Conservation (phyloP, 2,329 filamentous ascomycete species). For the Pseudogymnoascus sp. region DNA sequence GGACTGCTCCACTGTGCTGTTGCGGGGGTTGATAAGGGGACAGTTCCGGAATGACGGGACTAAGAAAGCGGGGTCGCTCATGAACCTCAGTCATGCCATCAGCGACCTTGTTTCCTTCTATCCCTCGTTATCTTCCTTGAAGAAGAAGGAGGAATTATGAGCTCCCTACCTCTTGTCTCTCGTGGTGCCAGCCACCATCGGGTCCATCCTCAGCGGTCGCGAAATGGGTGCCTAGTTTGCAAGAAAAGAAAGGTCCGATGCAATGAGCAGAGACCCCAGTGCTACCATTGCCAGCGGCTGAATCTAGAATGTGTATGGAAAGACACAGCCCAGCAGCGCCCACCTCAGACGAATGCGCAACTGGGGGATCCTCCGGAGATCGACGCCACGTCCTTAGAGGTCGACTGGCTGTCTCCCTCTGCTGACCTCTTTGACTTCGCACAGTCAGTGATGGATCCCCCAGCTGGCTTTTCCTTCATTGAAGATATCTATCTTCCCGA, state of each 20-base stretch:
- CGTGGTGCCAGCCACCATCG: background rate
- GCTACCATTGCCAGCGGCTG: background rate
- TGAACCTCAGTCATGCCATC: background rate
- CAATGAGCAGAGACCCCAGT: conserved; percentile 3
- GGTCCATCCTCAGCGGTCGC: background rate
- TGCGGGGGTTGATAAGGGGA: background rate
- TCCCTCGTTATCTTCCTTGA: background rate
- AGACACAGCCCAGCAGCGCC: background rate
- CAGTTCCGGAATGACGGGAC: background rate
- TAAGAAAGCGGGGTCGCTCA: conserved; percentile 1
- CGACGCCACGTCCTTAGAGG: background rate
- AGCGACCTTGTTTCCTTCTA: background rate
- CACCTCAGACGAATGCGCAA: background rate
- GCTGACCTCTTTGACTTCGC: conserved; percentile 3
- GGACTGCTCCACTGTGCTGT: background rate
- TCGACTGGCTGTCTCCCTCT: background rate
- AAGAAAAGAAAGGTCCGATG: conserved; percentile 3
- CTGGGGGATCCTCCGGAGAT: background rate
- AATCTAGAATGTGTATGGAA: conserved; percentile 4
- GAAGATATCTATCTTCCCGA: conserved; percentile 1
- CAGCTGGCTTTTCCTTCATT: background rate
- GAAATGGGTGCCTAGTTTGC: background rate
- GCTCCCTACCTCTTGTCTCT: background rate
- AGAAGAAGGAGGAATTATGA: conserved; percentile 5
- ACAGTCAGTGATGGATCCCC: background rate